Evolutionary conservation across 2,329 filamentous ascomycete genomes (phyloP).

Genomic region (Thermochaetoides dissita): DNA sequence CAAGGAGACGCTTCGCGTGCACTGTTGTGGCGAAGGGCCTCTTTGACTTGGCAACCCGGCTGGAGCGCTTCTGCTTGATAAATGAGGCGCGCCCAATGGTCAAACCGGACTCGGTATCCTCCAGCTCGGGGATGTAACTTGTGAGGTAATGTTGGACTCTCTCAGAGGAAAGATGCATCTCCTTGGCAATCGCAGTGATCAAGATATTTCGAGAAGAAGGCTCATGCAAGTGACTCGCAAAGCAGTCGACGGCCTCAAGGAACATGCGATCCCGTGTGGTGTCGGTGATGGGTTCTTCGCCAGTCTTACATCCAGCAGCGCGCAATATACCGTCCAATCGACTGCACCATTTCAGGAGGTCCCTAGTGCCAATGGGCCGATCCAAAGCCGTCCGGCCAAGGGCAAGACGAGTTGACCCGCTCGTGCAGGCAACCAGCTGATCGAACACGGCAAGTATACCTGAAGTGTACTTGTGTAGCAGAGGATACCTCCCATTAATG

Average conservation of each 20-base stretch:
- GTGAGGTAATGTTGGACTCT: conserved; percentile 64
- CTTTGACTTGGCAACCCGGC: conserved; percentile 36
- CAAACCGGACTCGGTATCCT: conserved; percentile 44
- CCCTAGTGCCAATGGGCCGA: conserved; percentile 42
- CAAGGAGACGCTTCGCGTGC: conserved; percentile 70
- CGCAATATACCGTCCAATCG: conserved; percentile 56
- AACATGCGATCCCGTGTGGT: conserved; percentile 70
- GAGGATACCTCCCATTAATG: conserved; percentile 54
- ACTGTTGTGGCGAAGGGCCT: conserved; percentile 76
- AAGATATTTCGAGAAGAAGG: conserved; percentile 44
- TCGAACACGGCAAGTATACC: conserved; percentile 47
- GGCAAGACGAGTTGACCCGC: conserved; percentile 19
- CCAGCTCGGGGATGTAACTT: conserved; percentile 56
- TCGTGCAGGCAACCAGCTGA: conserved; percentile 33
- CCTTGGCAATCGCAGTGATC: conserved; percentile 62
- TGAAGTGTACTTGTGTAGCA: conserved; percentile 48
- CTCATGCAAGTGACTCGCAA: conserved; percentile 66
- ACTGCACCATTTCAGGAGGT: conserved; percentile 83
- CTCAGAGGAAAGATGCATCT: conserved; percentile 75
- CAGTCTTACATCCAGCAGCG: conserved; percentile 46
- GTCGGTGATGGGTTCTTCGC: conserved; percentile 59
- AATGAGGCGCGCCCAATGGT: conserved; percentile 54
- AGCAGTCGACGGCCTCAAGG: conserved; percentile 85
- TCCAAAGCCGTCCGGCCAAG: conserved; percentile 24
- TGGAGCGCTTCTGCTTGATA: conserved; percentile 40